Conservation (phyloP, 441 rosid species). For the Omphalea diandra region DNA sequence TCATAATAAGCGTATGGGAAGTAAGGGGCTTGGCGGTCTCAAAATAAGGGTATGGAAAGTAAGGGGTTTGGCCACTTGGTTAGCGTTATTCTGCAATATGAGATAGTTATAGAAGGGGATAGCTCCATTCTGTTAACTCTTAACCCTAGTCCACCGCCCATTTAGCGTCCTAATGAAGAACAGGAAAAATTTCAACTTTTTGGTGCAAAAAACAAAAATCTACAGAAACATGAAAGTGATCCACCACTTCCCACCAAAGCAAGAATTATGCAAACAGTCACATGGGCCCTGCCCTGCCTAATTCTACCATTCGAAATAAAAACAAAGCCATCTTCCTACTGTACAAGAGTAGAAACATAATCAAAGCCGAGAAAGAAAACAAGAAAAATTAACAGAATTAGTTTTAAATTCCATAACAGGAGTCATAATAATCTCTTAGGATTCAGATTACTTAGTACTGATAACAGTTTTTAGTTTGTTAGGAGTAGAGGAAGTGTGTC, state of each 20-base stretch:
- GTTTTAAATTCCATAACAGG: not conserved
- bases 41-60: no score
- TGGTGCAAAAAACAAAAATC: no score
- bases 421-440: not conserved
- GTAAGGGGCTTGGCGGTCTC: no score
- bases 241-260: not conserved
- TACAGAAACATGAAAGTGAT: no score
- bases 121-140: no score
- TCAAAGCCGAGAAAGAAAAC: not conserved
- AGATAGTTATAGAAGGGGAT: no score
- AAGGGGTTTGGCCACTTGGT: no score
- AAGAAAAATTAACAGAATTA: not conserved
- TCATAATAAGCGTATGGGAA: no score
- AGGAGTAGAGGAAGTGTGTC: not conserved
- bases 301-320: not conserved
- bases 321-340: not conserved
- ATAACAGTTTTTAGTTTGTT: not conserved
- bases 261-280: not conserved
- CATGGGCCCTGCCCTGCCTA: not conserved
- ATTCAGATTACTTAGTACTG: not conserved
- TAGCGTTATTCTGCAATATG: no score
- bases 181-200: no score
- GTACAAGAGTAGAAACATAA: not conserved
- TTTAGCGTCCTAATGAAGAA: no score
- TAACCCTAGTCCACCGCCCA: no score